Percentiles rank a stretch among this genome's conserved stretches.
Evolutionary conservation across 495 filamentous ascomycete species (phyloP).

Genomic region (Glutinoglossum americanum): DNA sequence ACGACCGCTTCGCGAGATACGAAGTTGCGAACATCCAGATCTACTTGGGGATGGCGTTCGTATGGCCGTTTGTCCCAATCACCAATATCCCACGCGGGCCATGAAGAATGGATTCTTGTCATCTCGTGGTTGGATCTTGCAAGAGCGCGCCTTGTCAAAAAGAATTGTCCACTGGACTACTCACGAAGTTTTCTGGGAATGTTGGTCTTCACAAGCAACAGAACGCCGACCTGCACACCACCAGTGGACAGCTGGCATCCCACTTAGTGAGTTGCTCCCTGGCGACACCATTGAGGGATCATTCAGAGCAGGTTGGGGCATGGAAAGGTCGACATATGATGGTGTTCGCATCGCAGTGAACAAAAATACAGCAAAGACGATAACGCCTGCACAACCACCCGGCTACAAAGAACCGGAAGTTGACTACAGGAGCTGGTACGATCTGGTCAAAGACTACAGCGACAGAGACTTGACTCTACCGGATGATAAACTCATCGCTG

Average conservation of each 20-base stretch:
- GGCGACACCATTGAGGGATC: no score
- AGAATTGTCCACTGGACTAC: background rate
- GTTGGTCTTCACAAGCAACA: background rate
- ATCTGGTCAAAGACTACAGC: conserved; percentile 1
- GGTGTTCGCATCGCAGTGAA: no score
- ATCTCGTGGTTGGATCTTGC: background rate
- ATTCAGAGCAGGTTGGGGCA: background rate
- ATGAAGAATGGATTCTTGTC: background rate
- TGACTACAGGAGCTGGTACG: background rate
- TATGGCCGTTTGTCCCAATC: background rate
- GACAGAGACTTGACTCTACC: background rate
- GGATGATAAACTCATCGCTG: conserved; percentile 4
- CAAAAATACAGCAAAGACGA: no score
- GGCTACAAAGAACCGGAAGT: background rate
- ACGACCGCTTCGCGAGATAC: background rate
- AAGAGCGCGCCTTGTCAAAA: background rate
- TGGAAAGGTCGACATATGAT: background rate
- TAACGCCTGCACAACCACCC: no score
- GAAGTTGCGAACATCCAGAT: background rate
- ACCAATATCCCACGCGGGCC: background rate
- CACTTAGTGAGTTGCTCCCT: no score
- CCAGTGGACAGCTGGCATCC: background rate
- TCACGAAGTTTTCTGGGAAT: background rate
- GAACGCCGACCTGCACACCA: background rate
- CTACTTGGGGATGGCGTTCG: background rate